Evolutionary conservation across 202 grass and related monocot species (phyloP).

Genomic region (Carex arenaria): DNA sequence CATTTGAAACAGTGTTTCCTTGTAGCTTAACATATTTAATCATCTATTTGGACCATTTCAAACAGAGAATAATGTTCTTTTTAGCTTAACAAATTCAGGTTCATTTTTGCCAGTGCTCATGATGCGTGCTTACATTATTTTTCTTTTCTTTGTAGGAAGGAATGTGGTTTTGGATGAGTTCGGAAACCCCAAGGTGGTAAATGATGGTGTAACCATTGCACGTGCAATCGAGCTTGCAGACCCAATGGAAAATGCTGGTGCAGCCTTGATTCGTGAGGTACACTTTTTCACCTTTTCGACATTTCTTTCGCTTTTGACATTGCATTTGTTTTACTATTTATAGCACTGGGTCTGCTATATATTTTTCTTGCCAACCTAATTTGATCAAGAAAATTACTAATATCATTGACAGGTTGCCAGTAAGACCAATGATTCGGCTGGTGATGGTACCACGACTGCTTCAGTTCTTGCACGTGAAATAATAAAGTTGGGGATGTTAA

Average conservation of each 20-base stretch:
- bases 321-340: background rate
- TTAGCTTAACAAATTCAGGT: background rate
- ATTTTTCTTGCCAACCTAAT: background rate
- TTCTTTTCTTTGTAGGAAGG: constrained; percentile 42
- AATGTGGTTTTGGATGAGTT: constrained; percentile 91
- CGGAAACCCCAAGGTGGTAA: constrained; percentile 78
- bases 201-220: constrained; percentile 83
- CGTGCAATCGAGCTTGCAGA: constrained; percentile 74
- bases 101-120: background rate
- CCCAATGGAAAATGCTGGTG: constrained; percentile 91
- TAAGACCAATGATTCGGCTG: constrained; percentile 84
- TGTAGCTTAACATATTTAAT: background rate
- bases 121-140: background rate
- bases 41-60: background rate
- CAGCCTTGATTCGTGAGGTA: constrained; percentile 79
- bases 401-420: constrained; percentile 59
- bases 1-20: background rate
- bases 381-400: background rate
- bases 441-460: constrained; percentile 79
- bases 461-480: constrained; percentile 78
- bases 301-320: background rate
- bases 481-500: constrained; percentile 62
- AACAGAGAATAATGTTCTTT: background rate
- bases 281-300: background rate
- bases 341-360: background rate